Percentiles rank a stretch among this genome's conserved stretches.
These are phyloP conservation scores for Fusarium fujikuroi DNA, from an alignment of 2,329 filamentous ascomycete genomes.

Conservation along the genomic window DNA sequence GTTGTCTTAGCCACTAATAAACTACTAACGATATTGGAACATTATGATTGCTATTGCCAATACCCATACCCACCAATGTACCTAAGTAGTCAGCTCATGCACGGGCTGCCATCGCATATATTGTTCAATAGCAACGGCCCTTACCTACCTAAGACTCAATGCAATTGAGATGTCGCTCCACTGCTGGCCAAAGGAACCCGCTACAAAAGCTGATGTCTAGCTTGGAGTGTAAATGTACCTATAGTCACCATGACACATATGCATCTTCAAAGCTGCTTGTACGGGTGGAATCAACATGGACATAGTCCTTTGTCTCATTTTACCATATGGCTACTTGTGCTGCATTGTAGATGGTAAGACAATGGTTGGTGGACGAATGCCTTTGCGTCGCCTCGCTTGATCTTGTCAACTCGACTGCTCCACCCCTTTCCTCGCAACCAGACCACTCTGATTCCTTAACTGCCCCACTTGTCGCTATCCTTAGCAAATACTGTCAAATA, in stretches of 20 bases:
- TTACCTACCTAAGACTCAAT: neutral
- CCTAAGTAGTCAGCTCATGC: neutral
- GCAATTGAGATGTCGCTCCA: neutral
- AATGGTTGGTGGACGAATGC: slow-evolving; percentile 19
- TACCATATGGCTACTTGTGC: slow-evolving; percentile 12
- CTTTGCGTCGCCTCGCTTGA: slow-evolving; percentile 16
- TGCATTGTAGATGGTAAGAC: slow-evolving; percentile 2
- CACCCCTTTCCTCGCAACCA: neutral
- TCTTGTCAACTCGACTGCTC: slow-evolving; percentile 8
- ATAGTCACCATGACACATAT: neutral
- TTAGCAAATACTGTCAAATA: slow-evolving; percentile 27
- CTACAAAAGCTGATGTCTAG: neutral
- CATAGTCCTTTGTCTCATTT: slow-evolving; percentile 15
- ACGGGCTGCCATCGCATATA: neutral
- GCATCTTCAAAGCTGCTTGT: neutral
- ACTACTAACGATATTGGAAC: neutral
- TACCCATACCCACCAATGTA: neutral
- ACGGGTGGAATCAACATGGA: neutral
- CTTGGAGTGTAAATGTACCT: neutral
- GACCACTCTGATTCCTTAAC: neutral
- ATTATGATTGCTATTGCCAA: neutral
- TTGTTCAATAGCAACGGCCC: neutral
- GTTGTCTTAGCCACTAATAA: neutral
- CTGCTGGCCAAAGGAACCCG: neutral
- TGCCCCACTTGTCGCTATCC: neutral